Conservation (phyloP, 164 flowering plant species). For the Tetrastigma voinierianum region DNA sequence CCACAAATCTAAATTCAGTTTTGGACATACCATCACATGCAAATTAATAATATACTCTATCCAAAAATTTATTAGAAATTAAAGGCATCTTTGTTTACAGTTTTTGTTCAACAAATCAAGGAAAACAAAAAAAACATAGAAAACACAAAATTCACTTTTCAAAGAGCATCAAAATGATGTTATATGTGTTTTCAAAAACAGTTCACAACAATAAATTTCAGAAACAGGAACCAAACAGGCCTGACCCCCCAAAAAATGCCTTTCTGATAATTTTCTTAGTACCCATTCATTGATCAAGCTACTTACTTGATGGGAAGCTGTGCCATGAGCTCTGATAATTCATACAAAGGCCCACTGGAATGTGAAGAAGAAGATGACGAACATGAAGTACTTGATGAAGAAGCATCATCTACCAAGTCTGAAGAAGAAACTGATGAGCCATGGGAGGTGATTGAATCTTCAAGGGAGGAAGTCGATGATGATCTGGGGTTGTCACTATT, state of each 20-base stretch:
- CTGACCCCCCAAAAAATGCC: neutral
- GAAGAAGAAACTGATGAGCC: conserved; percentile 33
- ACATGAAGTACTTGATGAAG: conserved; percentile 20
- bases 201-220: too few relatives aligned
- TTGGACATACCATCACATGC: too few relatives aligned
- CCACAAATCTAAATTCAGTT: neutral
- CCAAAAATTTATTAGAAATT: neutral
- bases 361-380: conserved; percentile 14
- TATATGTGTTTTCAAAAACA: too few relatives aligned
- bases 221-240: too few relatives aligned
- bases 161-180: too few relatives aligned
- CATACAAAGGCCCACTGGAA: conserved; percentile 32
- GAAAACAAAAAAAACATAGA: too few relatives aligned
- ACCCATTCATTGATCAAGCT: neutral
- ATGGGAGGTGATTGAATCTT: conserved; percentile 17
- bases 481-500: neutral
- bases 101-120: too few relatives aligned
- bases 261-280: neutral
- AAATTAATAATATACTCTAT: too few relatives aligned
- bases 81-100: too few relatives aligned
- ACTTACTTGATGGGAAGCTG: conserved; percentile 62
- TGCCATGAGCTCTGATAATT: conserved; percentile 51
- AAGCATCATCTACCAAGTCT: conserved; percentile 45
- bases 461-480: conserved; percentile 18
- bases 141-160: too few relatives aligned